Base-by-base conservation (phyloP, 768 basidiomycete species). In the Psilocybe tampanensis region DNA sequence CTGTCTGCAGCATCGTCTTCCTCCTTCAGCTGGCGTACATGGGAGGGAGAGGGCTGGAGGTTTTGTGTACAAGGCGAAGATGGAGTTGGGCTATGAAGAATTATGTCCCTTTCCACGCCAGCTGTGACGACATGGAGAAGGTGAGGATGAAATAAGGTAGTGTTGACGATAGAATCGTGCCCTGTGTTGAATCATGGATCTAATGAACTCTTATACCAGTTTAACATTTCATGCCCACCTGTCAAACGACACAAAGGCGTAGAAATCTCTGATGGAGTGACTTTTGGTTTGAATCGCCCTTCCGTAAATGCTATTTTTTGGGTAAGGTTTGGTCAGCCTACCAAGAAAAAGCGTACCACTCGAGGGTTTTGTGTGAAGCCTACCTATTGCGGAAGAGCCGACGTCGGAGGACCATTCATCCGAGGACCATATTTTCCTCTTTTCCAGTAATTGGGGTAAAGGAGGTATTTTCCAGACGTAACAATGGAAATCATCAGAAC, bases 401-500 rank as follows among this genome's bases (percentile, higher is more conserved):
- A 68, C 68, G 55, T 69, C 70, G 15, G 66, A 66, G 15, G 64
- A 60, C 86, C 89, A 86, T 50, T 81, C 75, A 15, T 72, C 69
- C 17, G 71, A 58, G 26, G 71, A 69, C 44, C 90, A 68, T 44
- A 80, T 75, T 48, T 70, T 67, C 42, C 90, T 76, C 58, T 70
- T 70, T 22, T 77, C 76, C 1, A 65, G 56, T 44, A 91, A 75
- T 15, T 73, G 70, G 9, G 62, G 55, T 2, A 80, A 59, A 12
- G 79, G 64, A 3, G 92, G 92, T 33, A 94, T 74, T 61, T 81
- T 83, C 92, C 92, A 94, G 21, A 92, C 67, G 61, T 94, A 94
- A 18, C 79, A 83, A 34, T 85, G 78, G 66, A 93, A 94, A 68
- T 94, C 90, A 66, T 94, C 92, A 11, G 90, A 92, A 15, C 92